phyloP scores from a whole-genome alignment of 768 basidiomycete species.

The Filobasidium floriforme region DNA sequence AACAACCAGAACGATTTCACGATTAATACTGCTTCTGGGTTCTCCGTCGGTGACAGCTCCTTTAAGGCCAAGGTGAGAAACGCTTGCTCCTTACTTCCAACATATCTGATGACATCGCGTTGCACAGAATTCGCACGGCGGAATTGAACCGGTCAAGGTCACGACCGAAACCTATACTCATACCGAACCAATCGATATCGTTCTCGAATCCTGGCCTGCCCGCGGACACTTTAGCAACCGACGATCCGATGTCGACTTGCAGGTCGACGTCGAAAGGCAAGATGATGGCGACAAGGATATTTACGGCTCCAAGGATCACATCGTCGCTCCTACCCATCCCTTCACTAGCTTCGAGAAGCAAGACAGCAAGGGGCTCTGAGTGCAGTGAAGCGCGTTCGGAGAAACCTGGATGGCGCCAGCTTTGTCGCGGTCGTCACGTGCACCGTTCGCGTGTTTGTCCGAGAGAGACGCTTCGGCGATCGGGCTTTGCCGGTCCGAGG shows the following conservation, averaged over 20 bases:
- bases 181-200: not conserved
- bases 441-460: too few relatives aligned
- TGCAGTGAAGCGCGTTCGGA: too few relatives aligned
- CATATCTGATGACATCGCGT: not conserved
- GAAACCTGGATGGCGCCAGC: too few relatives aligned
- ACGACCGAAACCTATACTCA: conserved; percentile 18
- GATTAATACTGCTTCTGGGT: not conserved
- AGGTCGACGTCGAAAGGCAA: not conserved
- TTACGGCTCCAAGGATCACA: not conserved
- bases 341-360: not conserved
- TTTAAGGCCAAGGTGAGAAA: not conserved
- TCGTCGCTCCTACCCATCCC: not conserved
- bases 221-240: conserved; percentile 2
- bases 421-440: too few relatives aligned
- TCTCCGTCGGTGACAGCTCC: not conserved
- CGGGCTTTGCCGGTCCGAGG: too few relatives aligned
- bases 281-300: not conserved
- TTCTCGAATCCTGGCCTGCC: not conserved
- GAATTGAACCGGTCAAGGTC: conserved; percentile 7
- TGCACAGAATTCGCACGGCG: not conserved
- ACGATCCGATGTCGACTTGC: not conserved
- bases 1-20: conserved; percentile 1
- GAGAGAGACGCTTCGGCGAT: too few relatives aligned
- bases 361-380: not conserved
- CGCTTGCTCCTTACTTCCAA: not conserved